Percentiles rank a stretch among this genome's conserved stretches.
These are phyloP conservation scores for Papilionanthe hybrid DNA, from an alignment of 116 monocot species.

Conservation along the genomic window DNA sequence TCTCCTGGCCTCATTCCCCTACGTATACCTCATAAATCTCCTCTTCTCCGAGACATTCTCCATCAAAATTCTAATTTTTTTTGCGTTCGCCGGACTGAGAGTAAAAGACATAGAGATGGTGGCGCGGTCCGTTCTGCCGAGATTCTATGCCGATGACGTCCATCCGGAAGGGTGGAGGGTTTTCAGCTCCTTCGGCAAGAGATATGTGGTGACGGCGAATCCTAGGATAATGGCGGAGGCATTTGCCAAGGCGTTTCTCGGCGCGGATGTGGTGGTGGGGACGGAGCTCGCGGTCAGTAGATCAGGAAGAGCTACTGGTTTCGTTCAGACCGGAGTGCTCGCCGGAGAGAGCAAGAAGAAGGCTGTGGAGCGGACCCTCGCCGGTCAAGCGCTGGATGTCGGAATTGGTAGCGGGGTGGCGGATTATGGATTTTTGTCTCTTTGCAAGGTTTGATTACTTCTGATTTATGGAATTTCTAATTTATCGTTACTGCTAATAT, in stretches of 20 bases:
- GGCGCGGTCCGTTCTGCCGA: slow-evolving; percentile 64
- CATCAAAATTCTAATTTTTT: slow-evolving; percentile 44
- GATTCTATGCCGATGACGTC: slow-evolving; percentile 76
- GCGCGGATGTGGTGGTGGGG: slow-evolving; percentile 69
- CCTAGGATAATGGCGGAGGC: slow-evolving; percentile 72
- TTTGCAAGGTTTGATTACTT: slow-evolving; percentile 51
- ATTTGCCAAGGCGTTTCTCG: slow-evolving; percentile 52
- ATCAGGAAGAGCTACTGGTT: slow-evolving; percentile 61
- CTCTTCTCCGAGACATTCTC: slow-evolving; percentile 63
- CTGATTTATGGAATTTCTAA: too few relatives aligned
- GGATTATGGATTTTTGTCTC: slow-evolving; percentile 58
- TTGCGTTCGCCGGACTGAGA: slow-evolving; percentile 53
- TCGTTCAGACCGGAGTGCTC: slow-evolving; percentile 57
- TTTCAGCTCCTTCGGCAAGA: slow-evolving; percentile 53
- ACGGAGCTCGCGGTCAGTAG: slow-evolving; percentile 64
- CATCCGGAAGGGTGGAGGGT: slow-evolving; percentile 80
- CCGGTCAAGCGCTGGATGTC: slow-evolving; percentile 25
- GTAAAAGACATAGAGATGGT: slow-evolving; percentile 57
- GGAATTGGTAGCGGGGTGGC: slow-evolving; percentile 57
- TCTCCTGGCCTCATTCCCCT: slow-evolving; percentile 39
- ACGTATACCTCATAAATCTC: slow-evolving; percentile 35
- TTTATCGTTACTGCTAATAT: too few relatives aligned
- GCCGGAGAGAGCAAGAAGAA: slow-evolving; percentile 43
- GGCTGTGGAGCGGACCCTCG: slow-evolving; percentile 37
- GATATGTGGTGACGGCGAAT: slow-evolving; percentile 52